phyloP scores from a whole-genome alignment of 2,329 filamentous ascomycete genomes.

The Hawksworthiomyces lignivorus region DNA sequence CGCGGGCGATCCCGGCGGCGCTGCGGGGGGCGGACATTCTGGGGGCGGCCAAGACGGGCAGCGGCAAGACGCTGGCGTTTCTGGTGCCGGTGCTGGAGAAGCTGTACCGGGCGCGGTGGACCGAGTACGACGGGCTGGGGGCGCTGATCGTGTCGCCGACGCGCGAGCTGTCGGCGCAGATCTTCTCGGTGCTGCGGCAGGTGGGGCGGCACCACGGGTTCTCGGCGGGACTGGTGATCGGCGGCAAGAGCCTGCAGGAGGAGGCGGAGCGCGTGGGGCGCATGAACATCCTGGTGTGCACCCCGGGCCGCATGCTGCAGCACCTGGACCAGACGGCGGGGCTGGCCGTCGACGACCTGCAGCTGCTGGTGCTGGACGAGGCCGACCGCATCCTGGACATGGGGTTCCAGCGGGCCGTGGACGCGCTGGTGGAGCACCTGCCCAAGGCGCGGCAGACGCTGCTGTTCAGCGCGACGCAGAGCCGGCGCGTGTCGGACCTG shows the following conservation, averaged over 20 bases:
- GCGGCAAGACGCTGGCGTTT: conserved; percentile 93
- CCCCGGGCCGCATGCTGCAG: conserved; percentile 88
- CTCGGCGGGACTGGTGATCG: conserved; percentile 87
- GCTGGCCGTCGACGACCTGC: conserved; percentile 82
- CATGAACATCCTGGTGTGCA: conserved; percentile 97
- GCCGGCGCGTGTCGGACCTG: conserved; percentile 85
- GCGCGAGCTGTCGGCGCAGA: conserved; percentile 90
- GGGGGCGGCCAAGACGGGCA: conserved; percentile 91
- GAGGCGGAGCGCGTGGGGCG: conserved; percentile 74
- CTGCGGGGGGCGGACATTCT: conserved; percentile 83
- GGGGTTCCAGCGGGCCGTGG: conserved; percentile 86
- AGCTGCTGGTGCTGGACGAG: conserved; percentile 90
- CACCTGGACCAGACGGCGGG: conserved; percentile 90
- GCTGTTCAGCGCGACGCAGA: conserved; percentile 94
- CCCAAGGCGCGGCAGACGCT: conserved; percentile 82
- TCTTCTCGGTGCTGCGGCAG: conserved; percentile 88
- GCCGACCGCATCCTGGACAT: conserved; percentile 96
- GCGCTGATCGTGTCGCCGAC: conserved; percentile 92
- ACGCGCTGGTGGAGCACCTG: conserved; percentile 87
- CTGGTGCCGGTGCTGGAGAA: conserved; percentile 88
- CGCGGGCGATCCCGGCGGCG: conserved; percentile 74
- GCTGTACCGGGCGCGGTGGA: conserved; percentile 81
- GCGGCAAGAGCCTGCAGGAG: conserved; percentile 82
- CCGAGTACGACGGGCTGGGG: conserved; percentile 82
- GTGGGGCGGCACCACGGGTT: conserved; percentile 84